Percentiles rank a stretch among this genome's conserved stretches.
phyloP scores from a whole-genome alignment of 225 moss, liverwort and hornwort species.

The Polytrichum formosum region DNA sequence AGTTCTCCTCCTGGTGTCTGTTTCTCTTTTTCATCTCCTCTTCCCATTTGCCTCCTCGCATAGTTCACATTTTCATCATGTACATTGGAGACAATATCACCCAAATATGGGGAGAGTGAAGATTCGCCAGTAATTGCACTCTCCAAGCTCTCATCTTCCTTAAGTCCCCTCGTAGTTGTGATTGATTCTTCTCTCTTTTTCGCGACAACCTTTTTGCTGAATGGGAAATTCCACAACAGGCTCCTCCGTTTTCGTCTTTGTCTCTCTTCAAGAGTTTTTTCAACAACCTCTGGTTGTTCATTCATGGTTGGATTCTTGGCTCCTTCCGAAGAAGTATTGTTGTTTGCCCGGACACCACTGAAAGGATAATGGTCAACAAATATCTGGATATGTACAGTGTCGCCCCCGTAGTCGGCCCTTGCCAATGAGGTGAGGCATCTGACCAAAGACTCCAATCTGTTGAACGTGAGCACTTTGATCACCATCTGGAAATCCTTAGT shows the following conservation, averaged over 20 bases:
- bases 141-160: neutral
- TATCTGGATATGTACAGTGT: constrained; percentile 76
- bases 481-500: constrained; percentile 71
- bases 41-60: constrained; percentile 1
- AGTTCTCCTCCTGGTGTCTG: neutral
- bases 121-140: neutral
- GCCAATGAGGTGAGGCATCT: constrained; percentile 76
- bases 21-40: neutral
- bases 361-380: constrained; percentile 80
- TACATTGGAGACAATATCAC: too few relatives aligned
- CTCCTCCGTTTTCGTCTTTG: constrained; percentile 19
- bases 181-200: neutral
- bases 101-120: neutral
- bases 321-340: constrained; percentile 10
- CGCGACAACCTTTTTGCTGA: constrained; percentile 2
- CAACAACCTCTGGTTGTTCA: constrained; percentile 14
- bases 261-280: constrained; percentile 1
- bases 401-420: constrained; percentile 77
- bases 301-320: neutral
- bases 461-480: constrained; percentile 85
- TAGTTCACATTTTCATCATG: neutral
- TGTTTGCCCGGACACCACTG: constrained; percentile 11
- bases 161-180: neutral
- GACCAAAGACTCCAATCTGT: constrained; percentile 56
- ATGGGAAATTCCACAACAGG: constrained; percentile 27